phyloP scores from a whole-genome alignment of 805 yeast species.

The Metschnikowia gruessii region DNA sequence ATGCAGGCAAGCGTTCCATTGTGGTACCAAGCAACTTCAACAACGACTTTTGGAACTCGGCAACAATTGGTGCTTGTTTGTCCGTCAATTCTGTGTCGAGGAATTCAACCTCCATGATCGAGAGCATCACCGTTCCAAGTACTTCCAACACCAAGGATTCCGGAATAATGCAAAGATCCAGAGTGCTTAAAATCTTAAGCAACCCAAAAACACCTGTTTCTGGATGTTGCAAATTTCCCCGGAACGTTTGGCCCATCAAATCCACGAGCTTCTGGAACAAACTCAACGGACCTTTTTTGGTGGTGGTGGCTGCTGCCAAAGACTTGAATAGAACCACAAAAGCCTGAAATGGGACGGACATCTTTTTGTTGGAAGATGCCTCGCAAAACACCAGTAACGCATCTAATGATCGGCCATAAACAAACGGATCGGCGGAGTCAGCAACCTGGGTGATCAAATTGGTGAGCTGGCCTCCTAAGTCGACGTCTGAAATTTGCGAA shows the following conservation, averaged over 20 bases:
- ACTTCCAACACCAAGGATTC: conserved; percentile 9
- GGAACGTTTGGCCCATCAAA: conserved; percentile 8
- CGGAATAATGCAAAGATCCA: conserved; percentile 7
- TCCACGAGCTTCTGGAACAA: conserved; percentile 8
- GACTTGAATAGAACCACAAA: conserved; percentile 19
- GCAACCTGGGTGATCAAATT: conserved; percentile 26
- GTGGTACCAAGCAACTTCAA: conserved; percentile 22
- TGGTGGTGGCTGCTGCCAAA: conserved; percentile 1
- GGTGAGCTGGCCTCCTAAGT: conserved; percentile 29
- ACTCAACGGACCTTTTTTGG: neutral
- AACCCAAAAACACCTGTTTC: conserved; percentile 9
- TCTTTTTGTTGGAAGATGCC: conserved; percentile 14
- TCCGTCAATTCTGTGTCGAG: conserved; percentile 17
- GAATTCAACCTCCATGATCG: conserved; percentile 9
- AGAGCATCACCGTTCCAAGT: conserved; percentile 12
- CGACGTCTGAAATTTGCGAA: conserved; percentile 34
- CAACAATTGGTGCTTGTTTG: conserved; percentile 18
- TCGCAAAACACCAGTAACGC: conserved; percentile 23
- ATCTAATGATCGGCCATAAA: conserved; percentile 23
- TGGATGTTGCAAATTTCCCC: conserved; percentile 2
- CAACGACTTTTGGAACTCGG: conserved; percentile 12
- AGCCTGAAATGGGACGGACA: conserved; percentile 22
- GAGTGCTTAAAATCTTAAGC: conserved; percentile 5
- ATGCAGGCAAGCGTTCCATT: conserved; percentile 38
- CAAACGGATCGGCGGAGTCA: conserved; percentile 24